Base-by-base conservation (phyloP, 371 early-diverging fungal species). In the Zychaea mexicana region DNA sequence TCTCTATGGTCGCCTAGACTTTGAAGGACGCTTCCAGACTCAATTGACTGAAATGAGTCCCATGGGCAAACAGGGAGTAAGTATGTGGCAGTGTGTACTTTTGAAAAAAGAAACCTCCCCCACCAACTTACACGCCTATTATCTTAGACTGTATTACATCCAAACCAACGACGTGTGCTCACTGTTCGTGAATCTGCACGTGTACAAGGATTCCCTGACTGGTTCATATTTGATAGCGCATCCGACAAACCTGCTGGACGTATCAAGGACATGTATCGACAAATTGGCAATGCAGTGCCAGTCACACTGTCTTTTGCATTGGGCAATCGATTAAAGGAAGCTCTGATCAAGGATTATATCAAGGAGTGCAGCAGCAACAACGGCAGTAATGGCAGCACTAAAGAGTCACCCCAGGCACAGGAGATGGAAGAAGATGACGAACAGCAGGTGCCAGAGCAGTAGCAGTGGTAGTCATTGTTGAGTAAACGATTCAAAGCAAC, bases 271-370 rank as follows among this genome's bases (percentile, higher is more conserved):
- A 77, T 79, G 79, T 73, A 86, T 61, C 69, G 77, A 4, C 88
- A 88, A 54, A 65, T 85, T 12, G 88, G 86, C n/a, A 88, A 87
- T 57, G 89, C 88, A 1, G 86, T 88, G 6, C 86, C 89, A 12
- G 81, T 83, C 12, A 82, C 81, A 0, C 72, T 88, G 47, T 85
- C 85, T 0, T 74, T 62, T 47, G 81, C 85, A 5, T 62, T 87
- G 4, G 79, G 79, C 58, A 62, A 61, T 12, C 57, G 74, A 47
- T 69, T 87, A 15, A 66, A 71, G 22, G 70, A 79, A 27, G 83
- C 82, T 2, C 59, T 83, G 45, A 63, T 83, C 33, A 57, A 68
- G 39, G 67, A 77, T 13, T 63, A 62, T 63, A 15, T 42, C 3
- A 33, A 59, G 32, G 54, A n/a, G n/a, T n/a, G n/a, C n/a, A n/a